Percentiles rank a stretch among this genome's conserved stretches.
Conservation (phyloP, 169 alveolate genomes). For the Plasmodium knowlesi region DNA sequence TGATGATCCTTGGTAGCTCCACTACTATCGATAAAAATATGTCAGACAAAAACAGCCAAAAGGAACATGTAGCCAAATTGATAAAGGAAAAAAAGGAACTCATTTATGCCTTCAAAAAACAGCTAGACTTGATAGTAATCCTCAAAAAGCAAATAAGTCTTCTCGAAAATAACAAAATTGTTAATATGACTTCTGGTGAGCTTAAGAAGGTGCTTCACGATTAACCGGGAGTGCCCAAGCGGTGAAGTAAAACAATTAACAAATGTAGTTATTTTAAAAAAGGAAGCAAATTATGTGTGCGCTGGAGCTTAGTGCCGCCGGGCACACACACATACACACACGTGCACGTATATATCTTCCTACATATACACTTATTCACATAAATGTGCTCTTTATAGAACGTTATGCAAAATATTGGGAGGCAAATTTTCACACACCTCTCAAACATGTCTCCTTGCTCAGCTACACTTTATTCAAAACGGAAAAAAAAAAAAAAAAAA, state of each 20-base stretch:
- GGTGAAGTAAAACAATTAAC: not conserved
- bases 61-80: slow-evolving; percentile 45
- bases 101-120: slow-evolving; percentile 62
- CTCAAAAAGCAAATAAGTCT: slow-evolving; percentile 63
- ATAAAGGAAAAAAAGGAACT: slow-evolving; percentile 57
- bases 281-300: not conserved
- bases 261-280: slow-evolving; percentile 23
- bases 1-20: slow-evolving; percentile 22
- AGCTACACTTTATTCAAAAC: not conserved
- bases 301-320: not conserved
- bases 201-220: slow-evolving; percentile 43
- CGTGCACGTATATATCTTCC: not conserved
- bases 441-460: not conserved
- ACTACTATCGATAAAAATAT: slow-evolving; percentile 25
- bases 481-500: not conserved
- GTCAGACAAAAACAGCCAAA: slow-evolving; percentile 33
- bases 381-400: not conserved
- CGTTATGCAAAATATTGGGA: not conserved
- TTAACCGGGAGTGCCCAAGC: not conserved
- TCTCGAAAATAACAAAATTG: slow-evolving; percentile 49
- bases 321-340: not conserved
- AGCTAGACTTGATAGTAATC: slow-evolving; percentile 46
- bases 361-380: not conserved
- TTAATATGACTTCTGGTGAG: slow-evolving; percentile 40
- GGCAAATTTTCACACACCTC: not conserved